Conservation (phyloP, 192 early-diverging fungal species). For the Backusella sp. region DNA sequence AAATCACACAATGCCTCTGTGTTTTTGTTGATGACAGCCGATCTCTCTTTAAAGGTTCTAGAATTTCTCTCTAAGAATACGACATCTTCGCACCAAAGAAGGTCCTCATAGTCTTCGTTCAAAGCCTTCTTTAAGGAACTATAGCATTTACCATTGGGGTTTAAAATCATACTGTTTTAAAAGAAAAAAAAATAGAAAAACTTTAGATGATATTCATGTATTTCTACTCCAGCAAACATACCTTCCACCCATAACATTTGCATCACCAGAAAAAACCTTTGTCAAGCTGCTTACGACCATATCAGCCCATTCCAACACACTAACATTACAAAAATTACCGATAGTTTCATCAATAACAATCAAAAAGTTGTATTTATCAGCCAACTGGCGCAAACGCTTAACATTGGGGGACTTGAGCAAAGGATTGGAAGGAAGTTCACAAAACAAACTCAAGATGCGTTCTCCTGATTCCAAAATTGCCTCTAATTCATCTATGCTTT, state of each 20-base stretch:
- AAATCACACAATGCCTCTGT: constrained; percentile 77
- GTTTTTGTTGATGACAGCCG: constrained; percentile 73
- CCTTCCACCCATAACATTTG: constrained; percentile 98
- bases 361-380: constrained; percentile 72
- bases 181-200: neutral
- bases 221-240: constrained; percentile 26
- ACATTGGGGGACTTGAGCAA: constrained; percentile 83
- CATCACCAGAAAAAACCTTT: constrained; percentile 94
- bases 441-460: constrained; percentile 78
- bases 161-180: constrained; percentile 63
- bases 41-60: constrained; percentile 76
- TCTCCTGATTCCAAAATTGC: constrained; percentile 58
- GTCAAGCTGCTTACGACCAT: constrained; percentile 89
- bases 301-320: constrained; percentile 76
- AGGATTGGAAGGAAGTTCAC: constrained; percentile 95
- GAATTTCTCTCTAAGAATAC: constrained; percentile 96
- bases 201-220: neutral
- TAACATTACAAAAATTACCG: constrained; percentile 90
- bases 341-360: constrained; percentile 95
- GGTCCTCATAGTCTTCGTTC: constrained; percentile 70
- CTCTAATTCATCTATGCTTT: constrained; percentile 75
- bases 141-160: constrained; percentile 64
- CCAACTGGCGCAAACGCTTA: constrained; percentile 67
- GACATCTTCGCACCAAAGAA: constrained; percentile 90
- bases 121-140: constrained; percentile 54